A percentile compares a stretch with the other conserved stretches of the same genome.
Evolutionary conservation across 2,329 filamentous ascomycete genomes (phyloP).

Genomic region (Rhexocercosporidium sp.): DNA sequence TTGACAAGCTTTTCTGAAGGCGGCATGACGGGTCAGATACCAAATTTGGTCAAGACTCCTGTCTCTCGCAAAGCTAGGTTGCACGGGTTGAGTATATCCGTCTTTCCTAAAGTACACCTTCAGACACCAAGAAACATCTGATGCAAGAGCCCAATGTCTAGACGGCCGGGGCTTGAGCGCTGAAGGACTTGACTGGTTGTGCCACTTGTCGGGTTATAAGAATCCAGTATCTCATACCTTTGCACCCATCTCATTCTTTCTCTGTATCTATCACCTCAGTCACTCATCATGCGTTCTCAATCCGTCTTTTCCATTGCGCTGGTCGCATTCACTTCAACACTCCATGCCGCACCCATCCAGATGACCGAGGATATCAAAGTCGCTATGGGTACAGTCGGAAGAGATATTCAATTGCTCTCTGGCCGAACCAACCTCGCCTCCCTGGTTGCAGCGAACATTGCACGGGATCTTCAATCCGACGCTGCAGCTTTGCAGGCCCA

Average conservation of each 20-base stretch:
- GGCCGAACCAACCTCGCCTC: slow-evolving; percentile 6
- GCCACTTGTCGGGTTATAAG: background rate
- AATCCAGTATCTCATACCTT: background rate
- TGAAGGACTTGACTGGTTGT: background rate
- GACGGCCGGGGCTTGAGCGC: background rate
- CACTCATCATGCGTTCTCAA: slow-evolving; percentile 23
- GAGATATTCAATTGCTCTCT: slow-evolving; percentile 10
- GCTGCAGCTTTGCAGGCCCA: slow-evolving; percentile 3
- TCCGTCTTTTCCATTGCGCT: slow-evolving; percentile 27
- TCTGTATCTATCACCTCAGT: background rate
- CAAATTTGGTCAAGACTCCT: background rate
- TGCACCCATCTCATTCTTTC: background rate
- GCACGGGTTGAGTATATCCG: background rate
- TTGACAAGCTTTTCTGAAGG: slow-evolving; percentile 4
- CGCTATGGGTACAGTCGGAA: slow-evolving; percentile 17
- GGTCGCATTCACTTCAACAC: slow-evolving; percentile 25
- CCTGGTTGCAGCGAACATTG: background rate
- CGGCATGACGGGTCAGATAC: background rate
- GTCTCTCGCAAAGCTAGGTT: background rate
- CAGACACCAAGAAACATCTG: background rate
- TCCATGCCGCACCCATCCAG: slow-evolving; percentile 14
- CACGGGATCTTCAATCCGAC: slow-evolving; percentile 4
- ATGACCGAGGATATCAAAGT: slow-evolving; percentile 17
- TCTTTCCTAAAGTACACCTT: background rate
- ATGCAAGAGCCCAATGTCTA: background rate